These are phyloP conservation scores for Hanseniaspora meyeri DNA, from an alignment of 805 yeast genomes.

Conservation along the genomic window DNA sequence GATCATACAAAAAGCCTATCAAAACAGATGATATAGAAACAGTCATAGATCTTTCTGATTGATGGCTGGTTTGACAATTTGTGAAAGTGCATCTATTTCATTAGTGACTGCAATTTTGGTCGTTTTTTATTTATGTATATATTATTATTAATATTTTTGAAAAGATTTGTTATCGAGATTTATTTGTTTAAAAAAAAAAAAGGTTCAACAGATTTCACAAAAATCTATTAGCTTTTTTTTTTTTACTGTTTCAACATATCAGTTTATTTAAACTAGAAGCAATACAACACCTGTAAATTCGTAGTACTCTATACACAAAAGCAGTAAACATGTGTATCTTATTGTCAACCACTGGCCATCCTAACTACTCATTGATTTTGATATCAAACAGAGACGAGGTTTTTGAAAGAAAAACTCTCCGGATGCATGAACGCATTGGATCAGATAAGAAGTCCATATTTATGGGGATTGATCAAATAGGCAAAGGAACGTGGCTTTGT, in stretches of 20 bases:
- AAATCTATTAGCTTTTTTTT: background rate
- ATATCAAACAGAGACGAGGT: slow-evolving; percentile 83
- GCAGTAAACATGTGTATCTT: slow-evolving; percentile 58
- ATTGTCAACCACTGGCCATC: slow-evolving; percentile 53
- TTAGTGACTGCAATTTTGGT: too few species aligned
- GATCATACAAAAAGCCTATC: background rate
- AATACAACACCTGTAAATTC: background rate
- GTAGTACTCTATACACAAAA: too few species aligned
- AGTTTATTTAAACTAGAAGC: too few species aligned
- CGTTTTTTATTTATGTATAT: too few species aligned
- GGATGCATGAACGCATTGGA: background rate
- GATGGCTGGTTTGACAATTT: background rate
- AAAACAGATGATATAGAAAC: background rate
- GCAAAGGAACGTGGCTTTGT: slow-evolving; percentile 90
- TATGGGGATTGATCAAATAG: slow-evolving; percentile 30
- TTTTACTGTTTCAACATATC: background rate
- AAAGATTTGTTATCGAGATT: background rate
- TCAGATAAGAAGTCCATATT: slow-evolving; percentile 34
- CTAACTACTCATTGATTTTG: slow-evolving; percentile 61
- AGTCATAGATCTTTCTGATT: slow-evolving; percentile 1
- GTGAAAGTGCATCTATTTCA: too few species aligned
- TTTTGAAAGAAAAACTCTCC: slow-evolving; percentile 52
- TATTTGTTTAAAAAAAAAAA: background rate
- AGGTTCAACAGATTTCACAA: background rate
- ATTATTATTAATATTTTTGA: background rate